Evolutionary conservation across 2,329 filamentous ascomycete genomes (phyloP).

Genomic region (Sporothrix variecibatus): DNA sequence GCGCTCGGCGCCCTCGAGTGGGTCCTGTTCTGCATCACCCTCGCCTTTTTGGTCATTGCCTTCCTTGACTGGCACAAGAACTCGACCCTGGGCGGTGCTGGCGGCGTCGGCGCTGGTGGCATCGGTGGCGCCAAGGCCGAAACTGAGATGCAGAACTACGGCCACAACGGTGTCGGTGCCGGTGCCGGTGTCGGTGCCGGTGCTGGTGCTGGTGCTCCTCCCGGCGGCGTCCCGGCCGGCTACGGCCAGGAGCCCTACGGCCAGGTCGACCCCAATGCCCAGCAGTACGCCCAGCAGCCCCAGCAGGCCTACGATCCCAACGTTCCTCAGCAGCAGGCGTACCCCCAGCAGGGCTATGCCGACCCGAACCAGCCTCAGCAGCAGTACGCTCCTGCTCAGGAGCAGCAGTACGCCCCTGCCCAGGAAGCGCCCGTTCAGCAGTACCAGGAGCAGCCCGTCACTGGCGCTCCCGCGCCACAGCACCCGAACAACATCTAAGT

Average conservation of each 20-base stretch:
- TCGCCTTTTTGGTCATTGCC: constrained; percentile 21
- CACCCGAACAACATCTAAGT: constrained; percentile 35
- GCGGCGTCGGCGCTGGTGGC: neutral
- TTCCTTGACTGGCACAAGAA: constrained; percentile 17
- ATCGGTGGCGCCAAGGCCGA: constrained; percentile 14
- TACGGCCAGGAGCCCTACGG: neutral
- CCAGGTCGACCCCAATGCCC: neutral
- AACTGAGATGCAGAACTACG: constrained; percentile 22
- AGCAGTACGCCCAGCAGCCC: constrained; percentile 4
- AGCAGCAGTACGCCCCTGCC: neutral
- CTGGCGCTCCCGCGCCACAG: constrained; percentile 29
- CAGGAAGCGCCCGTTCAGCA: constrained; percentile 2
- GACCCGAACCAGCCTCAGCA: neutral
- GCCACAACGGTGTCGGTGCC: neutral
- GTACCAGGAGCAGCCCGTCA: constrained; percentile 17
- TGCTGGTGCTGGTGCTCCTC: neutral
- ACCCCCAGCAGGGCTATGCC: neutral
- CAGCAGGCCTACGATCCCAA: neutral
- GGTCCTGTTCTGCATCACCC: constrained; percentile 31
- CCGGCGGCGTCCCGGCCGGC: neutral
- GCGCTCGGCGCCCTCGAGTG: constrained; percentile 32
- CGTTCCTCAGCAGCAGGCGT: constrained; percentile 6
- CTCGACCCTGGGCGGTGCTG: neutral
- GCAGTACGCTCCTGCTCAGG: neutral
- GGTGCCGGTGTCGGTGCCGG: neutral